phyloP scores from a whole-genome alignment of 805 yeast species.

The Kodamaea nitidulidarum region DNA sequence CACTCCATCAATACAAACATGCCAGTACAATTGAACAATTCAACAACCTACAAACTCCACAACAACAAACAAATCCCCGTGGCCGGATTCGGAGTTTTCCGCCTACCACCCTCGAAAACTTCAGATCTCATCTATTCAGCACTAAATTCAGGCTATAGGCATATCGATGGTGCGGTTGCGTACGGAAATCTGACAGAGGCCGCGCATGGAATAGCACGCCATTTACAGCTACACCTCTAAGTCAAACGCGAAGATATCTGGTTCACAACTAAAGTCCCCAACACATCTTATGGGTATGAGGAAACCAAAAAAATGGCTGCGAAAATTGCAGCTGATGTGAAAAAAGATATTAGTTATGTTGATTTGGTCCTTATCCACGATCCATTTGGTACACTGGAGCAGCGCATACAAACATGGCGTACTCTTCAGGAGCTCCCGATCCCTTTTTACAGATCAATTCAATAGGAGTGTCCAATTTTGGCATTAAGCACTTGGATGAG shows the following conservation, averaged over 20 bases:
- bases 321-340: conserved; percentile 28
- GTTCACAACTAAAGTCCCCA: conserved; percentile 35
- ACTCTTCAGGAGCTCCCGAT: conserved; percentile 66
- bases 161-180: conserved; percentile 66
- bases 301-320: conserved; percentile 27
- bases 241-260: conserved; percentile 31
- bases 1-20: conserved; percentile 8
- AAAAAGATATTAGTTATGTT: conserved; percentile 29
- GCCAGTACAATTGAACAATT: conserved; percentile 32
- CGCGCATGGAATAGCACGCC: conserved; percentile 53
- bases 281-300: conserved; percentile 34
- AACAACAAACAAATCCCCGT: conserved; percentile 56
- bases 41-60: conserved; percentile 42
- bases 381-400: conserved; percentile 30
- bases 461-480: conserved; percentile 61
- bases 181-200: conserved; percentile 64
- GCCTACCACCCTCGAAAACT: conserved; percentile 37
- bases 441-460: conserved; percentile 42
- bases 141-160: conserved; percentile 64
- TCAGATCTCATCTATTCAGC: conserved; percentile 50
- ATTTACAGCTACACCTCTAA: conserved; percentile 43
- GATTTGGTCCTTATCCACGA: conserved; percentile 47
- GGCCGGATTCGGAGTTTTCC: conserved; percentile 55
- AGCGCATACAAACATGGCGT: conserved; percentile 59
- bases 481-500: conserved; percentile 57